Base-by-base conservation (phyloP, 78 protist genomes). In the Cavenderia fasciculata region DNA sequence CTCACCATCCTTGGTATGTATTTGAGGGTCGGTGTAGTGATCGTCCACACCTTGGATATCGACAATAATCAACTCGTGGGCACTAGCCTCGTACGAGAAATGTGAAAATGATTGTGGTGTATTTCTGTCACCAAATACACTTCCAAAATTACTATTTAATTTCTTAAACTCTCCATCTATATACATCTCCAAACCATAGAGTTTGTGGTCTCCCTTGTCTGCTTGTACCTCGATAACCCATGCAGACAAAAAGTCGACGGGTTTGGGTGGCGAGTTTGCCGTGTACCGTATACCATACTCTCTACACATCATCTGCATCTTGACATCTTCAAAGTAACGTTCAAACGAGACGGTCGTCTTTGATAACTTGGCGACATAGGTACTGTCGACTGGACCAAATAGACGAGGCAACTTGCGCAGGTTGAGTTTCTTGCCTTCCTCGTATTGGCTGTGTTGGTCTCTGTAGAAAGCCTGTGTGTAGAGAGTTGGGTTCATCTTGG, bases 11-110 rank as follows among this genome's bases (percentile, higher is more conserved):
- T 72, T 68, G 33, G 97, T 88, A 57, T 96, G 98, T 4, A 96
- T 86, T 47, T 97, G 98, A 7, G 97, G 97, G 19, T 97, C 97
- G 29, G 98, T 97, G 65, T 96, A 97, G 27, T 87, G 61, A 75
- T 97, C 97, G 14, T 87, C 97, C 7, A 95, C 97, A 27, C 98
- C 98, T 59, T 97, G 98, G 34, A 97, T 94, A 93, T 97, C 98
- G 86, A 87, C 69, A 29, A 97, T 82, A 8, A 97, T 44, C 25
- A 95, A 27, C 47, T 43, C 38, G 34, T 62, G 92, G 29, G 38
- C 44, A 5, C 96, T 90, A 4, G 52, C 91, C 36, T 88, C 96
- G 69, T 92, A 96, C 29, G 98, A 87, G 31, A 94, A 97, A 79
- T 97, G 98, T 10, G 97, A 86, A 52, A 97, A 97, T 11, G 97